Evolutionary conservation across 768 basidiomycete species (phyloP).

Genomic region (Tricholoma furcatifolium): DNA sequence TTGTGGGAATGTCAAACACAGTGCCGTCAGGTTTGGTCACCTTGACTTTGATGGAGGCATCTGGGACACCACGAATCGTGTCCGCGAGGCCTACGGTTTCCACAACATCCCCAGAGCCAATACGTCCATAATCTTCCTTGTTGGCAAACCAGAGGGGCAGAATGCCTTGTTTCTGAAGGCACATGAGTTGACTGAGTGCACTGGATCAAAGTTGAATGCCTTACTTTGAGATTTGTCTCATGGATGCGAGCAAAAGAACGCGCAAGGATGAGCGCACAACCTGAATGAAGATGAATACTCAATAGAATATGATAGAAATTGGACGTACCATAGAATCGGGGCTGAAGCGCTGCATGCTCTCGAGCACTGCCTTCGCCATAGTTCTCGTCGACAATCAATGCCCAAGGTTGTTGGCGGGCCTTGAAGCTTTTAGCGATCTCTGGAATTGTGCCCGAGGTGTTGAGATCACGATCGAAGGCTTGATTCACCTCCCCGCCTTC

Average conservation of each 20-base stretch:
- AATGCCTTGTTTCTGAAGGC: slow-evolving; percentile 89
- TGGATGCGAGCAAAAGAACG: slow-evolving; percentile 97
- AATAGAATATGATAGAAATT: not conserved
- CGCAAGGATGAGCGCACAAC: slow-evolving; percentile 85
- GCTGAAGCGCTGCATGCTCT: slow-evolving; percentile 97
- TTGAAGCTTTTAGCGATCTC: slow-evolving; percentile 88
- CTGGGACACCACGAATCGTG: slow-evolving; percentile 50
- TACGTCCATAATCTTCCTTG: slow-evolving; percentile 80
- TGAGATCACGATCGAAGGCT: slow-evolving; percentile 75
- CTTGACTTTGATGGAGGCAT: slow-evolving; percentile 50
- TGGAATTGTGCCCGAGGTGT: slow-evolving; percentile 79
- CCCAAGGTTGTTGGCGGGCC: slow-evolving; percentile 83
- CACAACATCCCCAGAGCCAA: slow-evolving; percentile 78
- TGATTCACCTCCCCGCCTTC: slow-evolving; percentile 92
- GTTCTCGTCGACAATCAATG: slow-evolving; percentile 92
- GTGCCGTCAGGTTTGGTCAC: slow-evolving; percentile 69
- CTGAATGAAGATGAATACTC: slow-evolving; percentile 32
- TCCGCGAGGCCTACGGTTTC: slow-evolving; percentile 82
- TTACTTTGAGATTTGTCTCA: slow-evolving; percentile 93
- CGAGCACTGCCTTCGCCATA: slow-evolving; percentile 98
- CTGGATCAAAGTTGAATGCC: slow-evolving; percentile 11
- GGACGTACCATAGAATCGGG: slow-evolving; percentile 80
- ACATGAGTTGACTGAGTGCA: slow-evolving; percentile 8
- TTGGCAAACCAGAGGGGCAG: slow-evolving; percentile 93
- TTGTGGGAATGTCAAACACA: slow-evolving; percentile 65